phyloP scores from a whole-genome alignment of 2,329 filamentous ascomycete species.

The Nemania sp. region DNA sequence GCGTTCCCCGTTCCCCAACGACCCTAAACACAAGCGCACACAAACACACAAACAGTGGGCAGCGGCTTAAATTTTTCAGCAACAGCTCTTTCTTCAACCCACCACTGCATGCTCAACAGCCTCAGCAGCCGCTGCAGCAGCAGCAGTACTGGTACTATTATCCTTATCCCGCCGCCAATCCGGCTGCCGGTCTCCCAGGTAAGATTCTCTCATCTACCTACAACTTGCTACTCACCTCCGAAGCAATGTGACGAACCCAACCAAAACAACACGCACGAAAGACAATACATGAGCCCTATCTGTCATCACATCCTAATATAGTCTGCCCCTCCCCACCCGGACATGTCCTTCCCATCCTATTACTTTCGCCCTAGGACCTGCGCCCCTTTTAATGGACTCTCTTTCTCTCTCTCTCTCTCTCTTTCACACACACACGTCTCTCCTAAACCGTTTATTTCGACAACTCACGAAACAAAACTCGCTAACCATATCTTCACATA shows the following conservation, averaged over 20 bases:
- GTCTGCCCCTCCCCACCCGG: too few relatives aligned
- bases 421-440: background rate
- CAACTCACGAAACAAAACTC: background rate
- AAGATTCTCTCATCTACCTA: slow-evolving; percentile 1
- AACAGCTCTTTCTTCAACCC: slow-evolving; percentile 6
- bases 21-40: background rate
- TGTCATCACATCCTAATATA: too few relatives aligned
- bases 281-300: too few relatives aligned
- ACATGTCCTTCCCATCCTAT: too few relatives aligned
- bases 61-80: background rate
- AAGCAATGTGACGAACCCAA: too few relatives aligned
- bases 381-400: too few relatives aligned
- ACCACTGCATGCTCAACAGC: background rate
- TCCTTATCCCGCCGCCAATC: background rate
- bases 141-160: slow-evolving; percentile 11
- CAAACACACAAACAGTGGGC: background rate
- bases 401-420: too few relatives aligned
- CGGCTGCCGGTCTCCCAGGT: background rate
- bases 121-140: background rate
- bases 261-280: too few relatives aligned
- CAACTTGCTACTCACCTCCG: background rate
- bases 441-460: background rate
- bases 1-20: background rate
- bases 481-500: background rate
- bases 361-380: background rate